A percentile compares a stretch with the other conserved stretches of the same genome.
Evolutionary conservation across 176 grass and related monocot genomes (phyloP).

Genomic region (Phyllostachys edulis): DNA sequence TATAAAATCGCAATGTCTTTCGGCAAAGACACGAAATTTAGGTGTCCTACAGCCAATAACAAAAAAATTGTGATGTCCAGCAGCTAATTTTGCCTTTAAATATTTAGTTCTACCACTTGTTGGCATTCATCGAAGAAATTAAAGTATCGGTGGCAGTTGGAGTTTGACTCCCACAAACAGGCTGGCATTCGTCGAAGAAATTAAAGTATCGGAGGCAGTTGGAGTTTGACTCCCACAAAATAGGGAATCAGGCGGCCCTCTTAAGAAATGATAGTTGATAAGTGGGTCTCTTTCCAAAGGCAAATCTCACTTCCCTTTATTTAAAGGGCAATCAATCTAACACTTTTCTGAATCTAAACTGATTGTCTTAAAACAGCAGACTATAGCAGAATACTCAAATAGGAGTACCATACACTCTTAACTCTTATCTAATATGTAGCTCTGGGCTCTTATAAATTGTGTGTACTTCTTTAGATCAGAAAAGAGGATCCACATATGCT

Average conservation of each 20-base stretch:
- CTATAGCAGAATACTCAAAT: background rate
- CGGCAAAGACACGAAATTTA: too few species aligned
- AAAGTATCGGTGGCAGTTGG: constrained; percentile 8
- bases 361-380: background rate
- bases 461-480: background rate
- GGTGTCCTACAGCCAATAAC: too few species aligned
- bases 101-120: background rate
- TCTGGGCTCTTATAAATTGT: background rate
- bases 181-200: background rate
- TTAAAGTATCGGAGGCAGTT: constrained; percentile 6
- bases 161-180: constrained; percentile 26
- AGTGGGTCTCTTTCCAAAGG: constrained; percentile 15
- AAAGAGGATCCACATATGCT: background rate
- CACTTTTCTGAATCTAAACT: background rate
- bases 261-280: constrained; percentile 6
- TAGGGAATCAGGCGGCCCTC: constrained; percentile 2
- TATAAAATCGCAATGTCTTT: too few species aligned
- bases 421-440: background rate
- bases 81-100: background rate
- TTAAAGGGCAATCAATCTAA: background rate
- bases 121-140: background rate
- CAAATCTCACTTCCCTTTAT: constrained; percentile 20
- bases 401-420: background rate
- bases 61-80: too few species aligned
- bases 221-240: constrained; percentile 26